Base-by-base conservation (phyloP, 495 filamentous ascomycete species). In the Neurospora africana region DNA sequence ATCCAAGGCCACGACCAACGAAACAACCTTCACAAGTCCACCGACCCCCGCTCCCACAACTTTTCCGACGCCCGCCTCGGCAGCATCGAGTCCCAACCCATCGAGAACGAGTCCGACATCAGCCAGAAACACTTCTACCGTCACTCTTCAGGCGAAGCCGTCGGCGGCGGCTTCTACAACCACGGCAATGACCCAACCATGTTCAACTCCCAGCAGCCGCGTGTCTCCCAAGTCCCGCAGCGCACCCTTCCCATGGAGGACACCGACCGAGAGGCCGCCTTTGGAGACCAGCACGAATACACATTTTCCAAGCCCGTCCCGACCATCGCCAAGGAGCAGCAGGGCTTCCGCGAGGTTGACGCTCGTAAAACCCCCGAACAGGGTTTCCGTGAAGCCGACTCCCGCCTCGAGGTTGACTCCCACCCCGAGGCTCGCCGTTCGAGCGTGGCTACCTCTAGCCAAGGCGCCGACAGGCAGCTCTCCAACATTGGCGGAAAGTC, bases 61-160 rank as follows among this genome's bases (percentile, higher is more conserved):
- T 61, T 78, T 21, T 73, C 73, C 19, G 81, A 83, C 35, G 81
- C 81, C 0, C 80, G 79, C 6, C 74, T 81, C 36, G 79, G 75
- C 35, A 30, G 78, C 8, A 69, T 65, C 47, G 76, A 79, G 1
- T 33, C 69, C 2, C 58, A 72, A 2, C 69, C 69, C 40, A 58
- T 72, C 30, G 68, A 68, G 23, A 61, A 61, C 15, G 6, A 41
- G 21, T 23, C 39, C 33, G 38, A 43, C 10, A n/a, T n/a, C 15
- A n/a, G 36, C 41, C 39, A 73, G n/a, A 30, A 68, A 33, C 30
- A 69, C 35, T 71, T 65, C 70, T 3, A 38, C 36, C 23, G 58
- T 11, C 40, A 39, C 27, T 71, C 41, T 7, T 69, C 44, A 2
- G 76, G 53, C 53, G 53, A 76, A 61, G 73, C 70, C 15, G 58